Evolutionary conservation across 108 stramenopile species (phyloP), one percentile per base, ranked within the genome.

Genomic region (Epipyxis sp.): DNA sequence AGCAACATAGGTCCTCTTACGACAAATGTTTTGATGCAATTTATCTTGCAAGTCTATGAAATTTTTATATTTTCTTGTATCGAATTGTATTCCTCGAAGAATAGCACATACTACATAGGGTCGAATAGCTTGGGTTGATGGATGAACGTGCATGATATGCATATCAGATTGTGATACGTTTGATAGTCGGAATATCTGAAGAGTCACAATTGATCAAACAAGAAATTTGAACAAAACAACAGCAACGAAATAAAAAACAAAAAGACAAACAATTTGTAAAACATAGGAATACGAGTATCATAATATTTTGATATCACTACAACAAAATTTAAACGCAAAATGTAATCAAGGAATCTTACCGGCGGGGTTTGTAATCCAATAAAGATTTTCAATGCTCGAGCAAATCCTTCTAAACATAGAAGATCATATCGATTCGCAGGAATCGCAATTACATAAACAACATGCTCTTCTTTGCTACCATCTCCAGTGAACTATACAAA

Each of bases 41-140:
- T 98, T 95, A 84, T 99, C 98, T 86, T 99, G 98, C 82, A 99
- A 87, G 67, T 97, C 97, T 81, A 99, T 98, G 92, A 97, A 99
- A 72, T 93, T 94, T 59, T 91, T 86, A 89, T 98, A 98, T 16
- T 92, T 86, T 43, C 90, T 85, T 54, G 87, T 79, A 46, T 92
- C 87, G 77, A 99, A 95, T 59, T 85, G 87, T 20, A 99, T 85
- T 67, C 94, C 92, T 54, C 97, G 89, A 59, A 99, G 85, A 69
- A 98, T 91, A 41, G 98, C 98, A 83, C 95, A 94, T 0, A 96
- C 97, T 0, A 97, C 93, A 83, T 93, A 96, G 32, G 98, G 97
- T 59, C 98, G 94, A 58, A 99, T 91, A 43, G 84, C 82, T 39
- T 91, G 86, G 29, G 94, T 92, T 46, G 86, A 86, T n/a, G 90